Conservation (phyloP, 176 grass and related monocot species). For the Alloteropsis semialata region DNA sequence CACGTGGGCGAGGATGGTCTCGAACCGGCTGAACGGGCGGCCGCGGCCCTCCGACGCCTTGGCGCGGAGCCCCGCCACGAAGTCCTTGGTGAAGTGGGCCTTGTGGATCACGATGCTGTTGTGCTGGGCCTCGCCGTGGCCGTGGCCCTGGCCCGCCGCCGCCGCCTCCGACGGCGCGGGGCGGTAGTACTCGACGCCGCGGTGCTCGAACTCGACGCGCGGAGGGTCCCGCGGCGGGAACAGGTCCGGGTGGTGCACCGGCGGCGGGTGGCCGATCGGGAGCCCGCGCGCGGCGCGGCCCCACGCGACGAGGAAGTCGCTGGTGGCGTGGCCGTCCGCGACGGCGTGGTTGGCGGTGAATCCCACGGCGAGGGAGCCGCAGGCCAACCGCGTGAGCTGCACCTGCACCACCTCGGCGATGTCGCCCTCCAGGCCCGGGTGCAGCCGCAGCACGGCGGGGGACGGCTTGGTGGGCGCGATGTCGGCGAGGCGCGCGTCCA, state of each 20-base stretch:
- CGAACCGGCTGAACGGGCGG: slow-evolving; percentile 56
- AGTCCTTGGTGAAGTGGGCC: slow-evolving; percentile 58
- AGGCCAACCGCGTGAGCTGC: slow-evolving; percentile 59
- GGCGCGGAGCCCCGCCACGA: slow-evolving; percentile 30
- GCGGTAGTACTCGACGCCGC: neutral
- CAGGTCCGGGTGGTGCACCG: neutral
- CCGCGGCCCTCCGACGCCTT: neutral
- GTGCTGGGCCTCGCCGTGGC: neutral
- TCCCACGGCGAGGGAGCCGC: slow-evolving; percentile 44
- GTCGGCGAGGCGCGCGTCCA: slow-evolving; percentile 31
- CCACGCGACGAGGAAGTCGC: slow-evolving; percentile 65
- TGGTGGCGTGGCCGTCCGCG: slow-evolving; percentile 48
- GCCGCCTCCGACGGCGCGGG: neutral
- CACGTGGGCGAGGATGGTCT: slow-evolving; percentile 60
- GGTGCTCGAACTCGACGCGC: neutral
- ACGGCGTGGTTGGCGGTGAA: neutral
- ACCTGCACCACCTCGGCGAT: slow-evolving; percentile 38
- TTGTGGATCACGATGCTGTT: slow-evolving; percentile 34
- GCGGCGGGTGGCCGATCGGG: neutral
- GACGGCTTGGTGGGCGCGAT: slow-evolving; percentile 39
- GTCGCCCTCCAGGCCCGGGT: slow-evolving; percentile 21
- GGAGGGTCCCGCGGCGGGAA: neutral
- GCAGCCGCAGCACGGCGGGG: slow-evolving; percentile 32
- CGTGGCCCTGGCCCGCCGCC: neutral
- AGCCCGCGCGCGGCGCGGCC: slow-evolving; percentile 47